Conservation (phyloP, 331 rosid species). For the Rhamnella rubrinervis region DNA sequence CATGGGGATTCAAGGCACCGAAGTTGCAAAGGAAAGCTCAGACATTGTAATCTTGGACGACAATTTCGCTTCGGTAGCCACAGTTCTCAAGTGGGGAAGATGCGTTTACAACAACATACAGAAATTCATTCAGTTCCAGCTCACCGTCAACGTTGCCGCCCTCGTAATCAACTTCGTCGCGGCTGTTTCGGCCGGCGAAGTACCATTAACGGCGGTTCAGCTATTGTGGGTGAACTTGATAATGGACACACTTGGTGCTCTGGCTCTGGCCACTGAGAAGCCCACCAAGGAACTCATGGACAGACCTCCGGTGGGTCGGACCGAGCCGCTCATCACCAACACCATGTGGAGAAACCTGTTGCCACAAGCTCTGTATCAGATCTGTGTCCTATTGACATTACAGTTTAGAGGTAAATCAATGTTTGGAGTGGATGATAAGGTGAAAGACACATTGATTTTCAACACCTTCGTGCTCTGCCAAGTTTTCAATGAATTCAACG, state of each 20-base stretch:
- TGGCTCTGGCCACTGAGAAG: not conserved
- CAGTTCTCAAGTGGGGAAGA: not conserved
- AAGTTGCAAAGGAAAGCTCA: constrained; percentile 17
- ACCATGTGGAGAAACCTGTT: constrained; percentile 5
- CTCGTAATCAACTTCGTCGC: not conserved
- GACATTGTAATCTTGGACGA: constrained; percentile 13
- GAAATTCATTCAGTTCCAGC: constrained; percentile 4
- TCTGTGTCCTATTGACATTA: not conserved
- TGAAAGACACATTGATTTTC: not conserved
- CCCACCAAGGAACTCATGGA: not conserved
- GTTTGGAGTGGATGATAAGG: not conserved
- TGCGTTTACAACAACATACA: constrained; percentile 15
- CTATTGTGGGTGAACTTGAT: constrained; percentile 3
- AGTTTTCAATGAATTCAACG: constrained; percentile 19
- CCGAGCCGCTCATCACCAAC: not conserved
- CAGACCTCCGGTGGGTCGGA: not conserved
- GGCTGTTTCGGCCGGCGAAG: not conserved
- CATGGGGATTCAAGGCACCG: constrained; percentile 2
- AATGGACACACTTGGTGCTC: not conserved
- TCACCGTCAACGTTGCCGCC: not conserved
- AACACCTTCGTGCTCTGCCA: constrained; percentile 3
- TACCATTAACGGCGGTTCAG: not conserved
- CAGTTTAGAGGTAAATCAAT: not conserved
- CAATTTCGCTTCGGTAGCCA: constrained; percentile 4
- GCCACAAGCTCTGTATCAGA: not conserved